These are phyloP conservation scores for Macrocybe sp. DNA, from an alignment of 1,284 basidiomycete genomes.

Conservation along the genomic window DNA sequence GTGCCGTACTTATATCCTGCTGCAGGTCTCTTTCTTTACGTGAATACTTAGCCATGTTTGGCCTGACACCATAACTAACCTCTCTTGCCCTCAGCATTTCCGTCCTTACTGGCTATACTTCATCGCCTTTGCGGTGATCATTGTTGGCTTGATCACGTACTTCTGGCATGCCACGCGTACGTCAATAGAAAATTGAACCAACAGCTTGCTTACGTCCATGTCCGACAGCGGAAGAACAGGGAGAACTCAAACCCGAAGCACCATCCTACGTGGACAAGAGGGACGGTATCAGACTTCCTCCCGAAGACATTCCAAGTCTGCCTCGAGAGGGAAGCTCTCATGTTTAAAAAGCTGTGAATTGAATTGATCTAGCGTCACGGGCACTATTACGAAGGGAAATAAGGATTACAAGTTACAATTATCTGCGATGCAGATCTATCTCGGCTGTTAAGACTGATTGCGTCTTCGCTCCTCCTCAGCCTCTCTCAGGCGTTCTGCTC, in stretches of 20 bases:
- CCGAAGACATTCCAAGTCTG: not conserved
- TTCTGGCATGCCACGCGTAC: slow-evolving; percentile 79
- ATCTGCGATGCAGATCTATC: not conserved
- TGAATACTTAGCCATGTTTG: slow-evolving; percentile 26
- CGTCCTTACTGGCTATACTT: slow-evolving; percentile 83
- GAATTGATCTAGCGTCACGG: too few relatives aligned
- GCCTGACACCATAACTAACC: slow-evolving; percentile 1
- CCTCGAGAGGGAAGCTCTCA: not conserved
- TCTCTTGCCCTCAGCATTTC: slow-evolving; percentile 50
- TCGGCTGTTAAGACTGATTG: not conserved
- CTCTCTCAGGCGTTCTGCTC: slow-evolving; percentile 43
- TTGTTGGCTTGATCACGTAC: slow-evolving; percentile 72
- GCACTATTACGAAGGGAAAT: not conserved
- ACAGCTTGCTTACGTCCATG: not conserved
- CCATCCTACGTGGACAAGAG: slow-evolving; percentile 51
- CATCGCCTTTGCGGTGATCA: slow-evolving; percentile 61
- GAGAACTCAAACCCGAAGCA: slow-evolving; percentile 52
- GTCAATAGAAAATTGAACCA: slow-evolving; percentile 23
- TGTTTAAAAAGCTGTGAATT: too few relatives aligned
- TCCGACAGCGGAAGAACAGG: slow-evolving; percentile 68
- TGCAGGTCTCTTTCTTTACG: slow-evolving; percentile 63
- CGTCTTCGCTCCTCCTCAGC: slow-evolving; percentile 26
- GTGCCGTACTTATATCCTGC: not conserved
- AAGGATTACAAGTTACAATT: not conserved
- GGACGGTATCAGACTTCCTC: slow-evolving; percentile 1